Evolutionary conservation across 331 rosid genomes (phyloP), one percentile per base, ranked within the genome.

Genomic region (Quercus lobata): DNA sequence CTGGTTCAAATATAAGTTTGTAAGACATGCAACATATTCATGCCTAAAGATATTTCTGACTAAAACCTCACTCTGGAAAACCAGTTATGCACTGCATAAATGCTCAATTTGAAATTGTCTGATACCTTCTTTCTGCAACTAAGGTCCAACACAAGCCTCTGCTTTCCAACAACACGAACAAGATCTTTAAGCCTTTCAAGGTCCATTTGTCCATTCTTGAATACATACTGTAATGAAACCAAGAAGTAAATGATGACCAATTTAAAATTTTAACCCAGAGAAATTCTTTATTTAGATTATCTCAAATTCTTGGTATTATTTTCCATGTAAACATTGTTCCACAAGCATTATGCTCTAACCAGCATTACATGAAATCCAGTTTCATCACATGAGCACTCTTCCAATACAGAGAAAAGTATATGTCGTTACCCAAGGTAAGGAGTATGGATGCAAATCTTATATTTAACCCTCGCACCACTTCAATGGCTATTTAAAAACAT

Each of bases 71-170:
- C 56, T 55, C 5, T 32, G 63, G 61, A 78, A 76, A 17, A 41
- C 66, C 29, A 60, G 53, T 73, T 24, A 55, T 34, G 18, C 30
- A 14, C 55, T 19, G 46, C 69, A 79, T 75, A 80, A 71, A 70
- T 24, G 37, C 34, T 15, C 34, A 70, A 66, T 27, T 69, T 29
- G 14, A 12, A 12, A 55, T 57, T 70, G 73, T 54, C 27, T 61
- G 46, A 12, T 94, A 95, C 97, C 97, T 86, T 95, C 84, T 87
- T 93, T 83, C 97, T 88, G 92, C 99, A 95, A 82, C 99, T 95
- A 80, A 95, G 98, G 81, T 95, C 99, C 90, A 95, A 83, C 76
- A 95, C 94, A 85, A 95, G 99, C 83, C 98, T 90, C 77, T 91
- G 85, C 77, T 89, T 95, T 77, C 99, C 98, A 79, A 91, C 89